A percentile compares a stretch with the other conserved stretches of the same genome.
phyloP scores from a whole-genome alignment of 306 rosid genomes.

The Trifolium repens region DNA sequence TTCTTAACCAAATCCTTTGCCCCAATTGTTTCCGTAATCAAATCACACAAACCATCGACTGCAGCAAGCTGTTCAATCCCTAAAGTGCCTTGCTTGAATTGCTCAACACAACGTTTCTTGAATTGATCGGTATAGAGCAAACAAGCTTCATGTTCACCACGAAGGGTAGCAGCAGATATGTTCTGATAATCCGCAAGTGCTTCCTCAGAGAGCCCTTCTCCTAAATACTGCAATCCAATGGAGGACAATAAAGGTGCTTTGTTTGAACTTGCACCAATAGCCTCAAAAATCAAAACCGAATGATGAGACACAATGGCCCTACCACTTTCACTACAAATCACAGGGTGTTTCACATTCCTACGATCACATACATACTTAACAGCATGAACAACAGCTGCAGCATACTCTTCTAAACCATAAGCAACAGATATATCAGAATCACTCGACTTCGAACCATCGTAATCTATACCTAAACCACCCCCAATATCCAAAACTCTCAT shows the following conservation, averaged over 20 bases:
- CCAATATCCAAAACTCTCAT: slow-evolving; percentile 86
- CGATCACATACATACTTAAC: slow-evolving; percentile 64
- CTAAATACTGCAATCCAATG: slow-evolving; percentile 55
- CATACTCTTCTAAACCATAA: slow-evolving; percentile 74
- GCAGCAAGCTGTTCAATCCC: slow-evolving; percentile 88
- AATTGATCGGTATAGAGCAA: slow-evolving; percentile 65
- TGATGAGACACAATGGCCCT: slow-evolving; percentile 85
- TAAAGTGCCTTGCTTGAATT: slow-evolving; percentile 79
- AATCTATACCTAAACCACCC: slow-evolving; percentile 89
- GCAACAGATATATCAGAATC: slow-evolving; percentile 78
- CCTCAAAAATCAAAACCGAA: slow-evolving; percentile 76
- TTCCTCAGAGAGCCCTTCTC: slow-evolving; percentile 67
- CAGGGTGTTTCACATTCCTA: slow-evolving; percentile 67
- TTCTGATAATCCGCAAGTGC: slow-evolving; percentile 60
- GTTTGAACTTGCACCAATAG: slow-evolving; percentile 53
- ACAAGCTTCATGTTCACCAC: slow-evolving; percentile 62
- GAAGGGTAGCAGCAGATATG: slow-evolving; percentile 56
- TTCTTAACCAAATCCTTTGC: slow-evolving; percentile 58
- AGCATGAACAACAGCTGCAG: slow-evolving; percentile 73
- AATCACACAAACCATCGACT: slow-evolving; percentile 77
- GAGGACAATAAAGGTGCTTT: slow-evolving; percentile 60
- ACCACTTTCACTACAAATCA: slow-evolving; percentile 85
- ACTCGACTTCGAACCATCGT: slow-evolving; percentile 77
- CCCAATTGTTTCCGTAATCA: slow-evolving; percentile 72
- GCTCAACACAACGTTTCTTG: slow-evolving; percentile 69